Conservation (phyloP, 78 protist genomes). For the Pelomyxa schiedti region DNA sequence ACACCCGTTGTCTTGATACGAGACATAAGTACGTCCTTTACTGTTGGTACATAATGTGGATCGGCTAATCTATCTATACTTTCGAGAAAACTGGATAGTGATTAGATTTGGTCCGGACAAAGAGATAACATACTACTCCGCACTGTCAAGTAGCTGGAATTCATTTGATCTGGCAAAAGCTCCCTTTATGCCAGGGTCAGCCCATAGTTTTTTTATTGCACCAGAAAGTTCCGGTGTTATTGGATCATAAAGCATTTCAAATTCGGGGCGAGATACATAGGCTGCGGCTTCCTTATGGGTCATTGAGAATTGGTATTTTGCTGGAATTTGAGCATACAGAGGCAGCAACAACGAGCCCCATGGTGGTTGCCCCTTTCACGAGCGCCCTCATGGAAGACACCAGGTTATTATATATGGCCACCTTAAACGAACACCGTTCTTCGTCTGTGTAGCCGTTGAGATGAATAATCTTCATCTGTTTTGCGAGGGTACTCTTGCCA, state of each 20-base stretch:
- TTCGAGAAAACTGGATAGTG: constrained; percentile 32
- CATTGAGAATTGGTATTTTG: not conserved
- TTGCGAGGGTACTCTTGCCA: constrained; percentile 68
- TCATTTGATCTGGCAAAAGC: constrained; percentile 53
- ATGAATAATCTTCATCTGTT: constrained; percentile 70
- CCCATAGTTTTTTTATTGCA: constrained; percentile 68
- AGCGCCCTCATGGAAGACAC: constrained; percentile 38
- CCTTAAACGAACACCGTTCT: constrained; percentile 34
- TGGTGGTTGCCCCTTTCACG: constrained; percentile 22
- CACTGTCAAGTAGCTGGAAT: constrained; percentile 78
- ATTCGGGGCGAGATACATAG: too few relatives aligned
- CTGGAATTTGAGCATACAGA: not conserved
- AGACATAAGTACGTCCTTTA: constrained; percentile 56
- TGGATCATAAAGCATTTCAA: not conserved
- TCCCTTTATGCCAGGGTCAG: constrained; percentile 55
- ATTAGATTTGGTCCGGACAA: not conserved
- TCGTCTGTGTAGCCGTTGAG: constrained; percentile 50
- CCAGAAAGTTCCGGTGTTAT: not conserved
- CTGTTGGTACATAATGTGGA: constrained; percentile 52
- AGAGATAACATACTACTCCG: constrained; percentile 46
- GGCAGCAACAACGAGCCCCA: constrained; percentile 19
- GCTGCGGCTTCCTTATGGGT: too few relatives aligned
- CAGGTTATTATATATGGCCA: constrained; percentile 27
- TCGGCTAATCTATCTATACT: constrained; percentile 34
- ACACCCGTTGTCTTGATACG: constrained; percentile 70